A percentile compares a stretch with the other conserved stretches of the same genome.
Evolutionary conservation across 345 rosid genomes (phyloP).

Genomic region (Arabidopsis suecica): DNA sequence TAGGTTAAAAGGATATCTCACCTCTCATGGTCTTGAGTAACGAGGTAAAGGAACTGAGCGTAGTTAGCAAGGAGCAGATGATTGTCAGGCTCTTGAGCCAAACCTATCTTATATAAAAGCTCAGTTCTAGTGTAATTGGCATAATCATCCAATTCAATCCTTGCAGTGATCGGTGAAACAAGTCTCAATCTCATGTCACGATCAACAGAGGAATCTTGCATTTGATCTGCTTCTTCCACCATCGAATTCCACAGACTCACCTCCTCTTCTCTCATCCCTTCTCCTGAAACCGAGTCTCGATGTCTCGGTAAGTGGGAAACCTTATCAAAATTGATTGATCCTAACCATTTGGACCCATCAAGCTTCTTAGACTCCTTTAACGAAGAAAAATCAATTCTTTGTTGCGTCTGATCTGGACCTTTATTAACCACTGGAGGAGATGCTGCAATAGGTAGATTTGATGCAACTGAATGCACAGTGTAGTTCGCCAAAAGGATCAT

Average conservation of each 20-base stretch:
- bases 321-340: conserved; percentile 10
- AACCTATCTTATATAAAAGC: conserved; percentile 58
- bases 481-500: conserved; percentile 77
- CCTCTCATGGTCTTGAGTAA: conserved; percentile 67
- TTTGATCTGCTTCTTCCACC: conserved; percentile 55
- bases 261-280: conserved; percentile 46
- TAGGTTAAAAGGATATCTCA: conserved; percentile 30
- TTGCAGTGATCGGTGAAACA: conserved; percentile 50
- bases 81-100: conserved; percentile 67
- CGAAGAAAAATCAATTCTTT: conserved; percentile 22
- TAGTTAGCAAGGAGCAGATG: conserved; percentile 68
- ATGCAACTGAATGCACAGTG: conserved; percentile 63
- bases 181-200: conserved; percentile 44
- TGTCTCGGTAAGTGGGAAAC: conserved; percentile 4
- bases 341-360: conserved; percentile 17
- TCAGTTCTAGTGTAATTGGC: conserved; percentile 56
- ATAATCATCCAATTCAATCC: conserved; percentile 55
- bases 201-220: conserved; percentile 53
- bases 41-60: conserved; percentile 71
- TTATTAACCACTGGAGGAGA: background rate
- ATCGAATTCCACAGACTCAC: conserved; percentile 57
- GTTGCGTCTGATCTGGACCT: conserved; percentile 13
- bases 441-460: conserved; percentile 31
- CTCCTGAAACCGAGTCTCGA: conserved; percentile 18
- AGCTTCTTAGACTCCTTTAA: background rate